Evolutionary conservation across 2,329 filamentous ascomycete species (phyloP).

Genomic region (Alternaria solani): DNA sequence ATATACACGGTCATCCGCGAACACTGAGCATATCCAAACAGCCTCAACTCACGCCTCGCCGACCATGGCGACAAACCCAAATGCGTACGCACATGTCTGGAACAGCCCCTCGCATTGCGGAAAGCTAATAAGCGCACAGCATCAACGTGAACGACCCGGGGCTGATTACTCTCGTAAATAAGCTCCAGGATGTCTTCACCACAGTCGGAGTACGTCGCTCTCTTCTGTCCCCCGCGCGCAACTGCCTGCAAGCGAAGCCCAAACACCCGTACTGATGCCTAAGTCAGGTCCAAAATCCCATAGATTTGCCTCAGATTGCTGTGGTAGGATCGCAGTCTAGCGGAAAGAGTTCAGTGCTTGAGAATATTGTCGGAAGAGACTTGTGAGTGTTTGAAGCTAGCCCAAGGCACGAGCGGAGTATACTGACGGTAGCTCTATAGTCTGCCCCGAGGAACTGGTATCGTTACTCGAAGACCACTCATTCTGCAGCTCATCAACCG

Average conservation of each 20-base stretch:
- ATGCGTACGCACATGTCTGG: conserved; percentile 47
- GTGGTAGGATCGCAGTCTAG: conserved; percentile 99
- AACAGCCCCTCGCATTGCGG: conserved; percentile 22
- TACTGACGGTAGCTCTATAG: conserved; percentile 59
- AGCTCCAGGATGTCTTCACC: conserved; percentile 98
- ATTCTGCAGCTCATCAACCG: conserved; percentile 98
- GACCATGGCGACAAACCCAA: conserved; percentile 52
- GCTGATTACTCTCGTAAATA: conserved; percentile 89
- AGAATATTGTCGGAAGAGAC: conserved; percentile 98
- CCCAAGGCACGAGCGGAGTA: conserved; percentile 18
- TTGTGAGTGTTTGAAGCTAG: conserved; percentile 73
- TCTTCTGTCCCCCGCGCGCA: conserved; percentile 3
- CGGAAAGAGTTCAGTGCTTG: conserved; percentile 98
- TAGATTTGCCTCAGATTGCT: conserved; percentile 97
- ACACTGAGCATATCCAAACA: conserved; percentile 10
- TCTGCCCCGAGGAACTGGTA: conserved; percentile 94
- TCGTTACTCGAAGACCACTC: conserved; percentile 93
- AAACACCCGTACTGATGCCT: conserved; percentile 42
- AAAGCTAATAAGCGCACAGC: conserved; percentile 54
- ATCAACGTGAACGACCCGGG: conserved; percentile 76
- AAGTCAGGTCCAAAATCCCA: conserved; percentile 89
- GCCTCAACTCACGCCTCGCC: conserved; percentile 28
- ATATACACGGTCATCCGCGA: conserved; percentile 5
- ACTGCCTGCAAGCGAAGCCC: conserved; percentile 11
- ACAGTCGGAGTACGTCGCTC: conserved; percentile 79